Base-by-base conservation (phyloP, 768 basidiomycete species). In the Suillus hirtellus region DNA sequence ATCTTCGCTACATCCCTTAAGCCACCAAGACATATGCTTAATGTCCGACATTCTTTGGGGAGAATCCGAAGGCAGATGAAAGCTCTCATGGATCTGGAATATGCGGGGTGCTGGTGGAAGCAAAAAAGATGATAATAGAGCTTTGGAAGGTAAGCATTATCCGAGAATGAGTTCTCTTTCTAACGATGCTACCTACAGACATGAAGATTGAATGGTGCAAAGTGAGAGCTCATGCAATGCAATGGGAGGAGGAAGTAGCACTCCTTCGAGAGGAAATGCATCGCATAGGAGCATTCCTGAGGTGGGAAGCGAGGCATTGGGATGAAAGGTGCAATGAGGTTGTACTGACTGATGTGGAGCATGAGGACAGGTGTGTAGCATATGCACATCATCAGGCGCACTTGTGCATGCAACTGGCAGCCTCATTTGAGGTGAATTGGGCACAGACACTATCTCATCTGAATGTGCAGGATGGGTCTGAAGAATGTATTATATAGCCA, bases 31-130 rank as follows among this genome's bases (percentile, higher is more conserved):
- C 64, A 12, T 35, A 31, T 3, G 35, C 12, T 27, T 12, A 1
- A 42, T 67, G 27, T 35, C 54, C 0, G 58, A 67, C 9, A 15
- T 61, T 1, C 21, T 61, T 2, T 44, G 59, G 37, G 52, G 49
- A 3, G 59, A 62, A 42, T 62, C 60, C 1, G 62, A 67, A 34
- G 27, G 27, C 27, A 31, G 27, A 31, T 3, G 3, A 31, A 31
- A 31, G 27, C 27, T 31, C 27, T 31, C 3, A 0, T 31, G 27
- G 27, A 31, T 31, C 27, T 31, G 27, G 27, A 31, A 31, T 4
- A 31, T 31, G 27, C 3, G 27, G 27, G 27, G 27, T 0, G 27
- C 27, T 31, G 27, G 27, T 31, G 3, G 27, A 31, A 31, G 27
- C 27, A 3, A 31, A 31, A 31, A 31, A 31, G 27, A 31, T 1